These are phyloP conservation scores for Exophiala phaeomuriformis DNA, from an alignment of 2,329 filamentous ascomycete genomes.

Conservation along the genomic window DNA sequence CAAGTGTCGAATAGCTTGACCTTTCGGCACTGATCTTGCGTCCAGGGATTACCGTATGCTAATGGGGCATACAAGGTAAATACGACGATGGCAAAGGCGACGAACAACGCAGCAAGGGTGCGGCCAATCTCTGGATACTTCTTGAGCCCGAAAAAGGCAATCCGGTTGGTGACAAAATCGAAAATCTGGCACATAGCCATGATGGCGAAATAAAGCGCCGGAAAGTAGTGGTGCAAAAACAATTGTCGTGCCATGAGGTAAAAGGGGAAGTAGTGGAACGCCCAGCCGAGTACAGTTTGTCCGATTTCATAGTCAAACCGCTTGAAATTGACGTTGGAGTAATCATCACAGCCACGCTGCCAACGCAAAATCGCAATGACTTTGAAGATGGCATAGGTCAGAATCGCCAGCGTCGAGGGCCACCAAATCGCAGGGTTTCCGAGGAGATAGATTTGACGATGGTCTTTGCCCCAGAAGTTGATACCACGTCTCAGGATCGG, in stretches of 20 bases:
- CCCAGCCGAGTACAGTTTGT: conserved; percentile 84
- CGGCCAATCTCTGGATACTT: conserved; percentile 68
- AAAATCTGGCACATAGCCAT: conserved; percentile 82
- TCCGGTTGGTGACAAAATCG: conserved; percentile 72
- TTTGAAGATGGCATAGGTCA: conserved; percentile 75
- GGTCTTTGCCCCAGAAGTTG: conserved; percentile 96
- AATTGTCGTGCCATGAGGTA: conserved; percentile 96
- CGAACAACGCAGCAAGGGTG: conserved; percentile 63
- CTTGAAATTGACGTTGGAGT: conserved; percentile 74
- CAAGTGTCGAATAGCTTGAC: conserved; percentile 82
- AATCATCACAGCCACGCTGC: conserved; percentile 90
- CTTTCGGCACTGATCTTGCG: conserved; percentile 72
- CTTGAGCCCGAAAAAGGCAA: conserved; percentile 60
- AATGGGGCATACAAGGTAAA: conserved; percentile 85
- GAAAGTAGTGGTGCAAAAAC: conserved; percentile 98
- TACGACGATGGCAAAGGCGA: conserved; percentile 64
- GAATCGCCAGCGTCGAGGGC: conserved; percentile 71
- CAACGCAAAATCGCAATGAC: conserved; percentile 79
- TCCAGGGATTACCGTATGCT: conserved; percentile 91
- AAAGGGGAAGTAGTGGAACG: conserved; percentile 98
- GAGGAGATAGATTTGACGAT: conserved; percentile 92
- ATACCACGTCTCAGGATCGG: conserved; percentile 86
- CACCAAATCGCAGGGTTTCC: conserved; percentile 96
- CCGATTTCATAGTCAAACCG: conserved; percentile 97
- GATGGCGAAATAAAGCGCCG: conserved; percentile 89